Conservation (phyloP, 768 basidiomycete genomes). For the Lactarius sp. region DNA sequence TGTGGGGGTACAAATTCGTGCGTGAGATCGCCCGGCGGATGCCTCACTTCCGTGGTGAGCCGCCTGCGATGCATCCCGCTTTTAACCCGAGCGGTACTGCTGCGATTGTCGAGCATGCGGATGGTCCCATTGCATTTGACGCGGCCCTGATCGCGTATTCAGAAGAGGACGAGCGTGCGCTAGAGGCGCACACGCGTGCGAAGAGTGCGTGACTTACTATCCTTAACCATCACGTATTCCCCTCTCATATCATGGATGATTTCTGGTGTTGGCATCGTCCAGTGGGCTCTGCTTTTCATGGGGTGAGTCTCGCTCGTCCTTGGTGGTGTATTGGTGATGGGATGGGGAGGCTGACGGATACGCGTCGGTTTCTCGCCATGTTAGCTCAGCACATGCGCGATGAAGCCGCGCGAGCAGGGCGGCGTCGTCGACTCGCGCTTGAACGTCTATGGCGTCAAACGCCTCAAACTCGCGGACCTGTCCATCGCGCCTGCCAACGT, state of each 20-base stretch:
- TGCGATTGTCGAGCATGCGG: constrained; percentile 6
- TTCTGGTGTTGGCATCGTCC: neutral
- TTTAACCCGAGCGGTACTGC: constrained; percentile 34
- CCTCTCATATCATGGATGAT: neutral
- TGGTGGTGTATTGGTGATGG: too few relatives aligned
- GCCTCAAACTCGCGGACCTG: constrained; percentile 51
- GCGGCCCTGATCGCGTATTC: constrained; percentile 33
- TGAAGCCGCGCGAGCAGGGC: constrained; percentile 53
- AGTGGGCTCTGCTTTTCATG: constrained; percentile 16
- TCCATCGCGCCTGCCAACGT: constrained; percentile 40
- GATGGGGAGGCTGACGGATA: neutral
- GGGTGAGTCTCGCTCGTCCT: constrained; percentile 3
- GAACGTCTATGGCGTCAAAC: constrained; percentile 56
- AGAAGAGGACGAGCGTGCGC: constrained; percentile 34
- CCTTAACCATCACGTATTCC: neutral
- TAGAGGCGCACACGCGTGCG: constrained; percentile 30
- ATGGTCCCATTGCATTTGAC: constrained; percentile 28
- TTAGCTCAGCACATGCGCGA: constrained; percentile 61
- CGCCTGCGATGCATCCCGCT: constrained; percentile 28
- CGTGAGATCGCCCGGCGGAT: constrained; percentile 56
- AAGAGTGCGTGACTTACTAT: constrained; percentile 2
- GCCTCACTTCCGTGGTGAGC: constrained; percentile 37
- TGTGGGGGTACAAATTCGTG: constrained; percentile 50
- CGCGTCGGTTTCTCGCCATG: neutral
- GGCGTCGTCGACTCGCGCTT: constrained; percentile 61